Evolutionary conservation across 495 filamentous ascomycete species (phyloP), one percentile per base, ranked within the genome.

Genomic region (Monascus purpureus): DNA sequence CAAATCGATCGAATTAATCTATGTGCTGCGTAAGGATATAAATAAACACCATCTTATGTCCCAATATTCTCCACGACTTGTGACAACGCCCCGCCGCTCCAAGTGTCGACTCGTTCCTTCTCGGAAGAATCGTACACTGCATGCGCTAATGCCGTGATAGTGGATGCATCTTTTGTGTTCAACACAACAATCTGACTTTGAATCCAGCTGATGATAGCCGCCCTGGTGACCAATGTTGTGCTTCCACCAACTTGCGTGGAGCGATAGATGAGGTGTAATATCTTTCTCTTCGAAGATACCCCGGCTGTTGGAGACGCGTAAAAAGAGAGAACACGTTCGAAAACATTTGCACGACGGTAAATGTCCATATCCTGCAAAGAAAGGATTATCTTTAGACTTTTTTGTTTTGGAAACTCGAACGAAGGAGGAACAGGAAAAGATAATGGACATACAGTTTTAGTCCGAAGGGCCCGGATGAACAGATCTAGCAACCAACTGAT

Each of bases 161-260:
- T 47, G 6, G 42, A 43, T 3, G 46, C 55, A 17, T 63, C 61
- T 36, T 78, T 70, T 1, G 43, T 49, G 16, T 50, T 47, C 33
- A 59, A 44, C 32, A 53, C 45, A 0, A 50, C 53, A 7, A 68
- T 46, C 48, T 74, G 69, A 37, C 65, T 65, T 32, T 78, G 62
- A 17, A 93, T 67, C 85, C 88, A 97, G 35, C 70, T 77, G 31
- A 90, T 49, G 9, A 83, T 56, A n/a, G 82, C 87, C 14, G 79
- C 75, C 40, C 90, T 64, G 8, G 88, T 94, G 17, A 86, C 78
- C 24, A 94, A 57, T 8, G 84, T 94, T 14, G 78, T 82, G 47
- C 82, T 85, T 0, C 85, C 90, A 2, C 77, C 73, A 13, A 93
- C 75, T 14, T 67, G 65, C 0, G 74, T 78, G 6, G 74, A 72